Evolutionary conservation across 441 rosid species (phyloP).

Genomic region (Biscutella laevigata): DNA sequence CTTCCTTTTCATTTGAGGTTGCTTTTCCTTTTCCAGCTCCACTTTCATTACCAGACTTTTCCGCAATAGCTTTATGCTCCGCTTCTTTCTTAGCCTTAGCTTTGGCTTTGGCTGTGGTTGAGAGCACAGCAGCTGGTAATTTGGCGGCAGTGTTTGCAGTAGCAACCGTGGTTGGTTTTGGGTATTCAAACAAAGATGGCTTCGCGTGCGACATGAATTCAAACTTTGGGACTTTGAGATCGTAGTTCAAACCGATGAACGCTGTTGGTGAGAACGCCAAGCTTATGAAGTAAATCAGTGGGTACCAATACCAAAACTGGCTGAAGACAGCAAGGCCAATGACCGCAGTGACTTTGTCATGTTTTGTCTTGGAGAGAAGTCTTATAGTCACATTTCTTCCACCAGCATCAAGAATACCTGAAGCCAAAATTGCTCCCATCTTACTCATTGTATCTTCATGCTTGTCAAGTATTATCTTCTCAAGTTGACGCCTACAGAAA

Average conservation of each 20-base stretch:
- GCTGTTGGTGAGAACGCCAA: constrained; percentile 87
- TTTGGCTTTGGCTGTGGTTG: constrained; percentile 77
- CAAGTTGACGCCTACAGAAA: constrained; percentile 60
- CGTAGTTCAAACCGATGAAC: constrained; percentile 74
- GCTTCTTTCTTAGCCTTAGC: constrained; percentile 92
- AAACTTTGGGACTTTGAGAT: constrained; percentile 77
- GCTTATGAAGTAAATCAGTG: constrained; percentile 80
- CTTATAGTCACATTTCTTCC: constrained; percentile 88
- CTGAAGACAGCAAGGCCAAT: constrained; percentile 89
- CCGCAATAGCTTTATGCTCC: constrained; percentile 55
- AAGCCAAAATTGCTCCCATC: constrained; percentile 94
- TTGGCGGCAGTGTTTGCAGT: constrained; percentile 61
- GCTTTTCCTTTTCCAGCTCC: constrained; percentile 51
- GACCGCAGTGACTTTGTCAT: constrained; percentile 86
- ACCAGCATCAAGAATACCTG: constrained; percentile 92
- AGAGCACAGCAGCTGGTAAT: constrained; percentile 81
- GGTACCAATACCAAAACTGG: constrained; percentile 97
- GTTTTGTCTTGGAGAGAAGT: constrained; percentile 84
- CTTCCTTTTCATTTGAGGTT: constrained; percentile 52
- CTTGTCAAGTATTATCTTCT: constrained; percentile 79
- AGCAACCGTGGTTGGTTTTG: constrained; percentile 74
- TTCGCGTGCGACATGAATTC: constrained; percentile 78
- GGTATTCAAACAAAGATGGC: constrained; percentile 81
- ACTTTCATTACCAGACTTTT: constrained; percentile 34
- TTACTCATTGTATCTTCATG: constrained; percentile 94